phyloP scores from a whole-genome alignment of 108 stramenopile genomes.

The Fragilaria crotonensis region DNA sequence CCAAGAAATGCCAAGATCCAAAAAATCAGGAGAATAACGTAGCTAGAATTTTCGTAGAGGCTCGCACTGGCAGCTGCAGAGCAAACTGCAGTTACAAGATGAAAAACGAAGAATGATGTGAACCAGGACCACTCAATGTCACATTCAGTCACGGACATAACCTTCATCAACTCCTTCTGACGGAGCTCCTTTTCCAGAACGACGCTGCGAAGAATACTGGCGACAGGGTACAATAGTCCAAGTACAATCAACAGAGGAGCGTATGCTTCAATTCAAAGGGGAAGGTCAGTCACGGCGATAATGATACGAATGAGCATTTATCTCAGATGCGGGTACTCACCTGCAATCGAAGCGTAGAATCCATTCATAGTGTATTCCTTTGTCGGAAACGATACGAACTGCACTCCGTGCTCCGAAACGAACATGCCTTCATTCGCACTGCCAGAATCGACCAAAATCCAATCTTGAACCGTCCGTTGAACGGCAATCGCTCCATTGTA shows the following conservation, averaged over 20 bases:
- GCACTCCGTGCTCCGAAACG: slow-evolving; percentile 41
- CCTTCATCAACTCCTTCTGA: slow-evolving; percentile 86
- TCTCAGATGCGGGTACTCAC: slow-evolving; percentile 13
- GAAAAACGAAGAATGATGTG: slow-evolving; percentile 43
- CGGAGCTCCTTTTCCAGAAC: slow-evolving; percentile 66
- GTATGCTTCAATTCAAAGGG: neutral
- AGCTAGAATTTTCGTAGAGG: slow-evolving; percentile 44
- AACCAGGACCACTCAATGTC: slow-evolving; percentile 68
- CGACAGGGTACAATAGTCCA: slow-evolving; percentile 65
- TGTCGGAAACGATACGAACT: slow-evolving; percentile 59
- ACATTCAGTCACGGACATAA: slow-evolving; percentile 75
- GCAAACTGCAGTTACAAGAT: slow-evolving; percentile 39
- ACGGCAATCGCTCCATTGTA: slow-evolving; percentile 66
- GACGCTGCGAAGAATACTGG: slow-evolving; percentile 51
- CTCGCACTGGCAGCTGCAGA: slow-evolving; percentile 28
- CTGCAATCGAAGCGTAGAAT: slow-evolving; percentile 43
- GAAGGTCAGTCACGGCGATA: neutral
- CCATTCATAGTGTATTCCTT: slow-evolving; percentile 43
- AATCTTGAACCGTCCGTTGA: slow-evolving; percentile 69
- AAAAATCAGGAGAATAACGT: slow-evolving; percentile 42
- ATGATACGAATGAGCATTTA: no score
- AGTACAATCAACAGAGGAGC: slow-evolving; percentile 32
- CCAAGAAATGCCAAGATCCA: slow-evolving; percentile 40
- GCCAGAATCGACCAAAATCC: slow-evolving; percentile 47
- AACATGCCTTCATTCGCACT: slow-evolving; percentile 13